These are phyloP conservation scores for Euphorbia pulcherrima DNA, from an alignment of 345 rosid species.

Conservation along the genomic window DNA sequence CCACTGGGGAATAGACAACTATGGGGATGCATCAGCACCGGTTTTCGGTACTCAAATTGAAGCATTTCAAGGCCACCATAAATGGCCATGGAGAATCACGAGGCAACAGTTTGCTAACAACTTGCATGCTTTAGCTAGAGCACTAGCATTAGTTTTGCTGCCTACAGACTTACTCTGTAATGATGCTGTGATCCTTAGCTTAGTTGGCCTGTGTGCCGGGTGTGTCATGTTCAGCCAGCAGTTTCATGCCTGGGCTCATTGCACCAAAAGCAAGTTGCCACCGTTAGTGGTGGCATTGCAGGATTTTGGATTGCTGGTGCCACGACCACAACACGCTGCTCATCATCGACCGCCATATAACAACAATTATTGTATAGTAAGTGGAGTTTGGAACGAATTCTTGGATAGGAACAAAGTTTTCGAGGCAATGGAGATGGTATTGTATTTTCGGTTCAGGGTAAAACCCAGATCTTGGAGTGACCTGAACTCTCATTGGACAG, in stretches of 20 bases:
- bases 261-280: slow-evolving; percentile 82
- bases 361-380: slow-evolving; percentile 83
- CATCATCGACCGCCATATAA: slow-evolving; percentile 83
- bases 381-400: slow-evolving; percentile 71
- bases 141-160: slow-evolving; percentile 47
- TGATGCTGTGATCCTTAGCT: slow-evolving; percentile 48
- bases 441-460: slow-evolving; percentile 54
- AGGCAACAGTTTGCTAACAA: slow-evolving; percentile 85
- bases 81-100: slow-evolving; percentile 86
- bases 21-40: slow-evolving; percentile 68
- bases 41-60: slow-evolving; percentile 73
- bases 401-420: slow-evolving; percentile 61
- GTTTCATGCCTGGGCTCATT: slow-evolving; percentile 93
- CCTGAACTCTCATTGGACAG: slow-evolving; percentile 62
- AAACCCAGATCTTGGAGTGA: slow-evolving; percentile 83
- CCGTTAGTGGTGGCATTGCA: slow-evolving; percentile 59
- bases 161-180: slow-evolving; percentile 51
- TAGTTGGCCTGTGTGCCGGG: slow-evolving; percentile 53
- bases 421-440: slow-evolving; percentile 68
- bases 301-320: slow-evolving; percentile 65
- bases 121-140: slow-evolving; percentile 64
- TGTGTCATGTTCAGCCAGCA: slow-evolving; percentile 92
- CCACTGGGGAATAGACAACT: slow-evolving; percentile 94
- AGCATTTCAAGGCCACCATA: slow-evolving; percentile 91
- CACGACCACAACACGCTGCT: slow-evolving; percentile 55